phyloP scores from a whole-genome alignment of 2,329 filamentous ascomycete genomes.

The Akanthomyces muscarius region DNA sequence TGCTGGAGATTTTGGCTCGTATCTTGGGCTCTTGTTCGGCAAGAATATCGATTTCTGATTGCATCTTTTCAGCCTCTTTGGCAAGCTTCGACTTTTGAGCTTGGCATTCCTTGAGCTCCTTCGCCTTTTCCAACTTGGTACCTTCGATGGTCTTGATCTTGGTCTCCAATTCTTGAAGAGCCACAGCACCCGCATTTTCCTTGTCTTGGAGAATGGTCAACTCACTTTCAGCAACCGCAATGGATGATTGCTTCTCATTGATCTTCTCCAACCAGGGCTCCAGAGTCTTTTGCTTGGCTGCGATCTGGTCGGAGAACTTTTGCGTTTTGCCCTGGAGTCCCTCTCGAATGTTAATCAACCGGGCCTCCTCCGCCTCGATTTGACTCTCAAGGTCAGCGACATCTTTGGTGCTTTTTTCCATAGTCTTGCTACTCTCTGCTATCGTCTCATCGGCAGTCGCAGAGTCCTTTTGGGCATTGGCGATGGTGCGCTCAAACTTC shows the following conservation, averaged over 20 bases:
- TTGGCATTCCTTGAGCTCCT: constrained; percentile 73
- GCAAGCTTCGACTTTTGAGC: constrained; percentile 67
- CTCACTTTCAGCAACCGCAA: constrained; percentile 92
- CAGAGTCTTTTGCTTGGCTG: constrained; percentile 84
- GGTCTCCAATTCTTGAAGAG: constrained; percentile 74
- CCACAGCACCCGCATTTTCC: constrained; percentile 79
- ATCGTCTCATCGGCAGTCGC: constrained; percentile 74
- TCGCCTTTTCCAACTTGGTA: constrained; percentile 63
- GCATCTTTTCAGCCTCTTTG: constrained; percentile 68
- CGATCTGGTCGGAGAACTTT: constrained; percentile 87
- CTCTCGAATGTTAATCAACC: constrained; percentile 79
- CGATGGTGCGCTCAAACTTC: constrained; percentile 86
- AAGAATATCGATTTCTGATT: constrained; percentile 69
- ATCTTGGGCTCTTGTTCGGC: constrained; percentile 75
- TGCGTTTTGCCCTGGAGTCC: constrained; percentile 93
- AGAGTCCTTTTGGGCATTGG: constrained; percentile 68
- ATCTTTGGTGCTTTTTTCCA: constrained; percentile 71
- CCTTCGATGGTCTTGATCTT: constrained; percentile 74
- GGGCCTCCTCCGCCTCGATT: constrained; percentile 73
- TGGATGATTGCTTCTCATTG: constrained; percentile 90
- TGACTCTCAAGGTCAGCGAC: constrained; percentile 71
- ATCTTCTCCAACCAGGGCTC: constrained; percentile 98
- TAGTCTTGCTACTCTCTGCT: constrained; percentile 72
- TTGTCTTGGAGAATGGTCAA: constrained; percentile 87
- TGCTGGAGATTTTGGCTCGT: constrained; percentile 79